phyloP scores from a whole-genome alignment of 495 filamentous ascomycete species.

The Penicillium coprophilum region DNA sequence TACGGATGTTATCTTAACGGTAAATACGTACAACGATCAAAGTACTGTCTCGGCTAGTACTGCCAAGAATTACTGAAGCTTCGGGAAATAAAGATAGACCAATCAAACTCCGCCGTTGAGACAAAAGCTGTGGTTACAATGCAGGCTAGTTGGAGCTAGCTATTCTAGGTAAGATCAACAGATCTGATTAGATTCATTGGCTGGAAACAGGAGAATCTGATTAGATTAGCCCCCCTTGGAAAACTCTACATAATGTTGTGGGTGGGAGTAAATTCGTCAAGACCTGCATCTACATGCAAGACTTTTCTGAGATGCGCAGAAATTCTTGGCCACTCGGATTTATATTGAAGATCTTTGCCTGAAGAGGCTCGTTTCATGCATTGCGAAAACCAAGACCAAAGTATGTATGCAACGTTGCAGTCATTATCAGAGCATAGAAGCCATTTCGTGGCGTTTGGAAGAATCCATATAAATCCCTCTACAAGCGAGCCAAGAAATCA shows the following conservation, averaged over 20 bases:
- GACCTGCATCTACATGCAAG: not conserved
- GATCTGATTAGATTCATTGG: slow-evolving; percentile 28
- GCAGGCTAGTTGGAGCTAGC: not conserved
- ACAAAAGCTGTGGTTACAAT: not conserved
- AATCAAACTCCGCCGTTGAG: not conserved
- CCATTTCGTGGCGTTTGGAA: not conserved
- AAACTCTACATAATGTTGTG: slow-evolving; percentile 5
- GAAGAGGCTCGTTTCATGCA: not conserved
- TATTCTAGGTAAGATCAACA: slow-evolving; percentile 1
- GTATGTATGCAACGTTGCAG: not conserved
- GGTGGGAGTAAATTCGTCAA: not conserved
- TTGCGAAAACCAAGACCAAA: not conserved
- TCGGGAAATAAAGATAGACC: not conserved
- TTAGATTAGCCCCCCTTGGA: slow-evolving; percentile 19
- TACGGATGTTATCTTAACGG: not conserved
- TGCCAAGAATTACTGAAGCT: not conserved
- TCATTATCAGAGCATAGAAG: not conserved
- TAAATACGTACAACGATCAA: not conserved
- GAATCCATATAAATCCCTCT: not conserved
- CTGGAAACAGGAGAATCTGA: slow-evolving; percentile 12
- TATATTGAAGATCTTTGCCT: not conserved
- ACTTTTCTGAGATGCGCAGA: not conserved
- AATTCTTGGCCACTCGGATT: not conserved
- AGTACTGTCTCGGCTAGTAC: not conserved
- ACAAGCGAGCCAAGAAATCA: slow-evolving; percentile 9